These are phyloP conservation scores for Lumnitzera littorea DNA, from an alignment of 345 rosid species.

Conservation along the genomic window DNA sequence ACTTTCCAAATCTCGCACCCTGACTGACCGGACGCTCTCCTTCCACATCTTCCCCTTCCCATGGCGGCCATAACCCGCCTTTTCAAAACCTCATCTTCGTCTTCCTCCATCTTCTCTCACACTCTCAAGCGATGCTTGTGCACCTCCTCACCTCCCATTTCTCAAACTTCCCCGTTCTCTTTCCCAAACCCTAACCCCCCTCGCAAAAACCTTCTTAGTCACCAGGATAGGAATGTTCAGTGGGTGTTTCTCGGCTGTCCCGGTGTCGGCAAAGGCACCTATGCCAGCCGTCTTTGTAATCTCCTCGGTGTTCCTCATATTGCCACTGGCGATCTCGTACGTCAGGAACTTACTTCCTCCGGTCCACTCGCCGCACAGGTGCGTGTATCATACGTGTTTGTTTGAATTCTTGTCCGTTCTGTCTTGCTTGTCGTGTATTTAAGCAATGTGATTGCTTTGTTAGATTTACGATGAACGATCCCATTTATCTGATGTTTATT, in stretches of 20 bases:
- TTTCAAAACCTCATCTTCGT: constrained; percentile 22
- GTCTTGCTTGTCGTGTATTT: too few species aligned
- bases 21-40: not conserved
- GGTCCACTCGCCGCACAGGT: constrained; percentile 78
- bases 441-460: too few species aligned
- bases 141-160: constrained; percentile 10
- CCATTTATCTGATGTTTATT: too few species aligned
- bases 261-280: constrained; percentile 96
- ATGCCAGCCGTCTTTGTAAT: constrained; percentile 79
- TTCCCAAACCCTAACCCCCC: constrained; percentile 12
- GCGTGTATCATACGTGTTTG: not conserved
- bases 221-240: constrained; percentile 61
- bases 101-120: constrained; percentile 12
- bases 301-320: constrained; percentile 89
- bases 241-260: constrained; percentile 97
- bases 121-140: not conserved
- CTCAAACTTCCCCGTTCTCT: constrained; percentile 12
- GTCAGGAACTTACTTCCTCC: constrained; percentile 71
- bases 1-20: too few species aligned
- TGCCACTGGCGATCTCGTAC: constrained; percentile 97
- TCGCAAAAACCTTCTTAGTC: constrained; percentile 16
- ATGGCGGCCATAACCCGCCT: constrained; percentile 52
- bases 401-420: too few species aligned
- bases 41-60: constrained; percentile 5
- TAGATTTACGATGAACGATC: too few species aligned